Base-by-base conservation (phyloP, 208 protist species). In the Histomonas meleagridis region DNA sequence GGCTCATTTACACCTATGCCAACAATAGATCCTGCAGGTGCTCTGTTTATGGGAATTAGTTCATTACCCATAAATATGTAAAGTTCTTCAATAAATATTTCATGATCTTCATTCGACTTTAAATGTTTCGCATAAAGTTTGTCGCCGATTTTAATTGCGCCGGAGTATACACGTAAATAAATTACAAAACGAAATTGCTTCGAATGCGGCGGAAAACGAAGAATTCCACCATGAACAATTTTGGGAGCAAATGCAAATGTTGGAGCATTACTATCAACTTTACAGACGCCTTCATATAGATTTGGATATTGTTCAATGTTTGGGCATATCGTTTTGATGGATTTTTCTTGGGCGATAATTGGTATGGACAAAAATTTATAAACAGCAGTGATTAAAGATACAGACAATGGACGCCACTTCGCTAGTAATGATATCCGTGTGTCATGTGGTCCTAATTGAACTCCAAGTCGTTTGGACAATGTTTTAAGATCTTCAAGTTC, bases 21-120 rank as follows among this genome's bases (percentile, higher is more conserved):
- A 57, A 92, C 62, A 65, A 92, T 43, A 76, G 62, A 90, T 5
- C 91, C 91, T 32, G 91, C 91, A 60, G 53, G 40, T 9, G 62
- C 91, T n/a, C 5, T 65, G 7, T 46, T 57, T 1, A 92, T 92
- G 3, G 18, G 32, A 51, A 91, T 10, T 18, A 92, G 28, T 26
- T 92, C 91, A 18, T 46, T 81, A 4, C 91, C 91, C 91, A 92
- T 92, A 38, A 92, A 76, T 49, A 62, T 90, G 38, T 72, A 92
- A 43, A 92, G 70, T 23, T 5, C 4, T 46, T 18, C 51, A 23
- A 81, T 43, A 16, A 10, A 51, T 28, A 81, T n/a, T 28, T 81
- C 35, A 18, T 35, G 26, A 16, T 76, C 65, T n/a, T n/a, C 60
- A n/a, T n/a, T n/a, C 23, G 60, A 32, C n/a, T 81, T 81, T n/a